These are phyloP conservation scores for Boletus subluridellus DNA, from an alignment of 1,284 basidiomycete species.

Conservation along the genomic window DNA sequence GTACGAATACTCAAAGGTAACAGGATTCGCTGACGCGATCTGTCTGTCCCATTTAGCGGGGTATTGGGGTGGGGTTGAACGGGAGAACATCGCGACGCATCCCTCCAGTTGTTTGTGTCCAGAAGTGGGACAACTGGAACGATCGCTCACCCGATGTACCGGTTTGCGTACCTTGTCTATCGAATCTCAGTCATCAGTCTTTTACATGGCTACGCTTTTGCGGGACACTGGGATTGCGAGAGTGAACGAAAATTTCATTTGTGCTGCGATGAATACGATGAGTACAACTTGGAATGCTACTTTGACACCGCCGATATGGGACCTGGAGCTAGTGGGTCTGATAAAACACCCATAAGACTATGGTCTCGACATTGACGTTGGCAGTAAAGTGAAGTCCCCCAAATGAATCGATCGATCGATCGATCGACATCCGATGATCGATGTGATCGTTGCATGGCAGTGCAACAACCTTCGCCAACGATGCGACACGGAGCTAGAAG, in stretches of 20 bases:
- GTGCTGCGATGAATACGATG: too few relatives aligned
- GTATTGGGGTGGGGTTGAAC: not conserved
- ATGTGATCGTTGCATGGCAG: not conserved
- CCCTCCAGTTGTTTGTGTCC: not conserved
- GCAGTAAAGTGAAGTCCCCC: too few relatives aligned
- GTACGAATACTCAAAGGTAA: not conserved
- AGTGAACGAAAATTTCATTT: too few relatives aligned
- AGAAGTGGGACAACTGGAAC: not conserved
- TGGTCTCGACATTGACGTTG: not conserved
- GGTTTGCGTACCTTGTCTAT: not conserved
- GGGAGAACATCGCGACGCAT: not conserved
- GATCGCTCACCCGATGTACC: not conserved
- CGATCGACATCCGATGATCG: not conserved
- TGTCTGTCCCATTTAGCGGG: too few relatives aligned
- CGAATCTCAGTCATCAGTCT: too few relatives aligned
- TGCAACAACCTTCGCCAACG: not conserved
- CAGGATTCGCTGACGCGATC: too few relatives aligned
- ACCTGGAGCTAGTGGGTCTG: not conserved
- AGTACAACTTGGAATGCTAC: too few relatives aligned
- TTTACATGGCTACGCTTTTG: not conserved
- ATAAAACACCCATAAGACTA: too few relatives aligned
- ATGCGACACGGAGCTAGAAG: not conserved
- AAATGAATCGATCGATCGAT: not conserved
- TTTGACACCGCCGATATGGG: too few relatives aligned
- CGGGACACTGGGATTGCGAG: too few relatives aligned